A percentile compares a stretch with the other conserved stretches of the same genome.
These are phyloP conservation scores for Cytospora piceicola DNA, from an alignment of 2,329 filamentous ascomycete genomes.

Conservation along the genomic window DNA sequence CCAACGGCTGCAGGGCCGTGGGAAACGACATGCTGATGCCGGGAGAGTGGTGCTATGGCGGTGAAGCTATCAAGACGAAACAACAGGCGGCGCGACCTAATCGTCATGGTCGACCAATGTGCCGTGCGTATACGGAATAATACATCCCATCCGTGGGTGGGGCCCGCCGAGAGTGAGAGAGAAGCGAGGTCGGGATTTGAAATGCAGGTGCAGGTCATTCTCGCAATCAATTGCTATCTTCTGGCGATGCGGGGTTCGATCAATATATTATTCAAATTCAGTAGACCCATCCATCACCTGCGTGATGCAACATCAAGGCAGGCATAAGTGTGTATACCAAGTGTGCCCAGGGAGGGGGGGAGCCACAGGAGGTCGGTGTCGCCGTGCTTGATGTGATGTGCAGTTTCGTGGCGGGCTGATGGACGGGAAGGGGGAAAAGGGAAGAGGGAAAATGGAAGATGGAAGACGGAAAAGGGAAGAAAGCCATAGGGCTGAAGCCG, in stretches of 20 bases:
- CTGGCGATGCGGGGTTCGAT: neutral
- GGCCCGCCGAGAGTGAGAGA: too few relatives aligned
- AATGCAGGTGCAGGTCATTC: slow-evolving; percentile 4
- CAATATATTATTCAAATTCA: too few relatives aligned
- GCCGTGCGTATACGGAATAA: neutral
- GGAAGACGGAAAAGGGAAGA: slow-evolving; percentile 17
- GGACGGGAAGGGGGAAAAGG: slow-evolving; percentile 16
- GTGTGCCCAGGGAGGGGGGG: too few relatives aligned
- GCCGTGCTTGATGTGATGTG: slow-evolving; percentile 27
- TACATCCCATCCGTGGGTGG: slow-evolving; percentile 6
- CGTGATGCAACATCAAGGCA: neutral
- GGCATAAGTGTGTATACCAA: neutral
- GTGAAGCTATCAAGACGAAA: slow-evolving; percentile 15
- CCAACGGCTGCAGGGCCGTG: neutral
- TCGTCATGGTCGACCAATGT: slow-evolving; percentile 6
- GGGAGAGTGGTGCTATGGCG: slow-evolving; percentile 3
- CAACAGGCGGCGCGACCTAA: too few relatives aligned
- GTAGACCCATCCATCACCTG: neutral
- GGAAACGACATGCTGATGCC: neutral
- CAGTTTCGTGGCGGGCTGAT: slow-evolving; percentile 21
- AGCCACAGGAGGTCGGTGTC: slow-evolving; percentile 25
- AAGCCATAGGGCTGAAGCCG: slow-evolving; percentile 30
- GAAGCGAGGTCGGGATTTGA: slow-evolving; percentile 5
- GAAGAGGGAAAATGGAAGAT: slow-evolving; percentile 23
- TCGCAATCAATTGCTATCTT: slow-evolving; percentile 7